phyloP scores from a whole-genome alignment of 495 filamentous ascomycete species.

The Penicillium longicatenatum region DNA sequence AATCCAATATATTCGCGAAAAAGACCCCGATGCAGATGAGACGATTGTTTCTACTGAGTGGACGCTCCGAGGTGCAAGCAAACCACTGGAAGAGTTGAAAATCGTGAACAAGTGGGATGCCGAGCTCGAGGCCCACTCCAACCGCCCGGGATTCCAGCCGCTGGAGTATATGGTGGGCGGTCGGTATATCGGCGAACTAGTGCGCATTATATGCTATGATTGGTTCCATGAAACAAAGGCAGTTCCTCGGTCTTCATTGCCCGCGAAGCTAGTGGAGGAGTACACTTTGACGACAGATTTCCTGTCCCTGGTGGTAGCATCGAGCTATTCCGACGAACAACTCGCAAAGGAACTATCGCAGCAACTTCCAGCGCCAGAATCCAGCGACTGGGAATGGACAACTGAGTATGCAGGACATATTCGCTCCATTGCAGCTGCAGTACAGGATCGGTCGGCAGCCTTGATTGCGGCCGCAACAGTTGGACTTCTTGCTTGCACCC shows the following conservation, averaged over 20 bases:
- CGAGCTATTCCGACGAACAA: conserved; percentile 32
- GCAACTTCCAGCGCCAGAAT: conserved; percentile 48
- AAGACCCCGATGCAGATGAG: conserved; percentile 42
- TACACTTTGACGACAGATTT: conserved; percentile 68
- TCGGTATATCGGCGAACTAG: conserved; percentile 73
- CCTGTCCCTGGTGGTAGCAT: conserved; percentile 58
- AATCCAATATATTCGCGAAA: conserved; percentile 31
- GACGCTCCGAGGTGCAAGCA: conserved; percentile 67
- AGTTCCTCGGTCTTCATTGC: conserved; percentile 36
- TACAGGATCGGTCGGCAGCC: conserved; percentile 63
- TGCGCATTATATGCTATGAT: conserved; percentile 64
- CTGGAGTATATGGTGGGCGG: conserved; percentile 81
- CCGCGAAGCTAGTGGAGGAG: conserved; percentile 47
- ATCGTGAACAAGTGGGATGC: conserved; percentile 68
- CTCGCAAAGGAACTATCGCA: conserved; percentile 47
- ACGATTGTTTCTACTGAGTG: conserved; percentile 79
- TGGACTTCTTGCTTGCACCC: conserved; percentile 61
- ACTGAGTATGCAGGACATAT: conserved; percentile 53
- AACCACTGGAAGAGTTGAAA: conserved; percentile 57
- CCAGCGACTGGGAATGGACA: conserved; percentile 55
- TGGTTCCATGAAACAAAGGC: conserved; percentile 49
- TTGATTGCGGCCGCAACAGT: conserved; percentile 66
- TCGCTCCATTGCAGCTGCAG: conserved; percentile 55
- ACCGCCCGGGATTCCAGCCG: conserved; percentile 74
- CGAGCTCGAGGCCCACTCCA: conserved; percentile 57